Base-by-base conservation (phyloP, 2,329 filamentous ascomycete species). In the Pseudonectria buxi region DNA sequence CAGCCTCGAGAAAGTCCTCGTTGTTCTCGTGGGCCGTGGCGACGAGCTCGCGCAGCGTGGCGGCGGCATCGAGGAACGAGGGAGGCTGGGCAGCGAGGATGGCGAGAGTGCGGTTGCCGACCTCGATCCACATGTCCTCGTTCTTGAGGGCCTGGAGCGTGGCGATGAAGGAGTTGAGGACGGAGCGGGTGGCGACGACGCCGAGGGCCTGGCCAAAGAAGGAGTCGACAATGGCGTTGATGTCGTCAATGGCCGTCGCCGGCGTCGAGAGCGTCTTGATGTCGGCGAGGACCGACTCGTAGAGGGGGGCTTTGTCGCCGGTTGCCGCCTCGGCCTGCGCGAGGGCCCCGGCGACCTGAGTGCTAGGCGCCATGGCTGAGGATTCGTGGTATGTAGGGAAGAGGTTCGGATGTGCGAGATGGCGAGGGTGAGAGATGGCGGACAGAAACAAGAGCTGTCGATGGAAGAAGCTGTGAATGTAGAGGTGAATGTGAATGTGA, bases 61-160 rank as follows among this genome's bases (percentile, higher is more conserved):
- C 85, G 51, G 84, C 79, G 60, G 94, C 87, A 59, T 96, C 89
- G 61, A 92, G 80, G 54, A 87, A 92, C 24, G 57, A 83, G 63
- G 62, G 81, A 18, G 57, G 77, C 66, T 59, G 83, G 62, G 57
- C 72, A 59, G 64, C 54, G 33, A 95, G 73, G 28, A 78, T 68
- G 33, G 71, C 65, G 28, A 94, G 73, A n/a, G 86, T 75, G 56
- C 83, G 78, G 51, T 76, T 72, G 50, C 85, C 88, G 30, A 88
- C 83, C 46, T 80, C 75, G 51, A 94, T 83, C 64, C 82, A 83
- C 43, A 81, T 67, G 40, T 83, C 76, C 28, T 77, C 61, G 47
- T 78, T 72, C 26, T 71, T 60, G 37, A 88, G 67, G 14, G 64
- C 62, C 41, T 73, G 66, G 48, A 94, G 81, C 12, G 73, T 67